These are phyloP conservation scores for Salix brachista DNA, from an alignment of 345 rosid genomes.

Conservation along the genomic window DNA sequence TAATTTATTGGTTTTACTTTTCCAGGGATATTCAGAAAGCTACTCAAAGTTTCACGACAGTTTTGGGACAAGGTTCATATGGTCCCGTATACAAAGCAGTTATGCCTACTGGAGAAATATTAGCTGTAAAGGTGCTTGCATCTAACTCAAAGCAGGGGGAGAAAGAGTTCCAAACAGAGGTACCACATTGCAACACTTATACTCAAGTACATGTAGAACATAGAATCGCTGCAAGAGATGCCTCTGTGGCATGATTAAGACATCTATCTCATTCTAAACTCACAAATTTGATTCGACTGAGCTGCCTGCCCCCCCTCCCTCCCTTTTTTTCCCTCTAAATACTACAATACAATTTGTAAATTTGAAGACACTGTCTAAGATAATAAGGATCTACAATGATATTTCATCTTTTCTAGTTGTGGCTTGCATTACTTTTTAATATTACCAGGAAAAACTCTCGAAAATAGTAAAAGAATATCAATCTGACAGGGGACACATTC, in stretches of 20 bases:
- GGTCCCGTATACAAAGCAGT: slow-evolving; percentile 91
- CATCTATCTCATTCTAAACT: neutral
- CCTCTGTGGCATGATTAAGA: neutral
- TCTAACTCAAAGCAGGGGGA: slow-evolving; percentile 88
- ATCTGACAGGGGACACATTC: neutral
- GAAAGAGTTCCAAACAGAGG: slow-evolving; percentile 95
- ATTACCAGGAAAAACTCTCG: neutral
- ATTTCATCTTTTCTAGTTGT: neutral
- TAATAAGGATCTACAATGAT: neutral
- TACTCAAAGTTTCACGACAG: slow-evolving; percentile 73
- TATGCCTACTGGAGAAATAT: slow-evolving; percentile 57
- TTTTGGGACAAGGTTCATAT: slow-evolving; percentile 87
- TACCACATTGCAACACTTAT: slow-evolving; percentile 16
- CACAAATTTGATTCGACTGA: neutral
- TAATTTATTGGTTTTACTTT: neutral
- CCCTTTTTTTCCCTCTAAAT: neutral
- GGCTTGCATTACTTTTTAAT: neutral
- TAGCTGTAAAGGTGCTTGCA: slow-evolving; percentile 91
- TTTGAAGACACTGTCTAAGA: neutral
- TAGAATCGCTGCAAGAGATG: neutral
- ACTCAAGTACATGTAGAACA: neutral
- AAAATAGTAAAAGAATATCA: neutral
- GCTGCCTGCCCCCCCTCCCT: neutral
- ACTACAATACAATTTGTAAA: neutral
- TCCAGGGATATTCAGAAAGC: slow-evolving; percentile 94